Percentiles rank a stretch among this genome's conserved stretches.
phyloP scores from a whole-genome alignment of 441 rosid species.

The Populus tomentosa region DNA sequence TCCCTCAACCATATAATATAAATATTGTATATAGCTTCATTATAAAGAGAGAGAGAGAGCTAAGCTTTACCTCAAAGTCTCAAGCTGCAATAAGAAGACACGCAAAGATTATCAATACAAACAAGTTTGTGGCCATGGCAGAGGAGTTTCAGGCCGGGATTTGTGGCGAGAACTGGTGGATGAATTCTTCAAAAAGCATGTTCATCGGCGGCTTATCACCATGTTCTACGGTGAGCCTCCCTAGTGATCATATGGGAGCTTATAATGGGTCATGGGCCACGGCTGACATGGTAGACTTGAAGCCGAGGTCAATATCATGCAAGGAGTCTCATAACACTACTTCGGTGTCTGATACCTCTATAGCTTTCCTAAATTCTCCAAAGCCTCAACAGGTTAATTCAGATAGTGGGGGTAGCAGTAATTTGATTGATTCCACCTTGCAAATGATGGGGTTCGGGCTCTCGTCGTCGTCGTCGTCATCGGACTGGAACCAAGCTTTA shows the following conservation, averaged over 20 bases:
- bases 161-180: constrained; percentile 75
- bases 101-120: not conserved
- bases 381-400: constrained; percentile 39
- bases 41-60: not conserved
- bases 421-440: constrained; percentile 52
- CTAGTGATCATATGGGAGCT: constrained; percentile 19
- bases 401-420: constrained; percentile 46
- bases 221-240: constrained; percentile 30
- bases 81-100: not conserved
- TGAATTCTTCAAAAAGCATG: constrained; percentile 30
- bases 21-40: not conserved
- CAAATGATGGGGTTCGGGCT: constrained; percentile 59
- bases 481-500: constrained; percentile 61
- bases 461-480: constrained; percentile 48
- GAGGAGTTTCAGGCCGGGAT: constrained; percentile 66
- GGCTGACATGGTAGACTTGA: constrained; percentile 30
- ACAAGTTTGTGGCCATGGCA: constrained; percentile 38
- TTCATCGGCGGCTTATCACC: constrained; percentile 45
- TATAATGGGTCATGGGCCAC: constrained; percentile 27
- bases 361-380: constrained; percentile 27
- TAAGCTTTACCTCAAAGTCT: not conserved
- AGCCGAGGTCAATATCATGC: constrained; percentile 22
- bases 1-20: not conserved
- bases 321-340: constrained; percentile 25
- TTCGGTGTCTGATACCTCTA: constrained; percentile 22